A percentile compares a stretch with the other conserved stretches of the same genome.
Evolutionary conservation across 441 rosid genomes (phyloP).

Genomic region (Brassica hybrid): DNA sequence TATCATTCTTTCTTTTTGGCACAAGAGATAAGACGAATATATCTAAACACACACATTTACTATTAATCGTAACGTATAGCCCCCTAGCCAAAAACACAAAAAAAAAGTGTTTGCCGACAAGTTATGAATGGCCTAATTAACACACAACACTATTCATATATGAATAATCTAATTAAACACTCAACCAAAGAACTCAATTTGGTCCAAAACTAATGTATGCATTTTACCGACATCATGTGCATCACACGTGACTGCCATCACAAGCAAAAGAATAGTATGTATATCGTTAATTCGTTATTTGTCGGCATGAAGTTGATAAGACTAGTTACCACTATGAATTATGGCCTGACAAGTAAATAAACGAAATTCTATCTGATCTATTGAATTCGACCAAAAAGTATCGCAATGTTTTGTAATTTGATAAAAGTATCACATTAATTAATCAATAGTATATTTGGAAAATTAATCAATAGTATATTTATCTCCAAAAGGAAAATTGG

Average conservation of each 20-base stretch:
- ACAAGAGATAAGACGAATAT: neutral
- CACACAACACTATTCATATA: conserved; percentile 22
- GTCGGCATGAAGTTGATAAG: conserved; percentile 31
- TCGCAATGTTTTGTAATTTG: neutral
- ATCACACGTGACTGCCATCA: conserved; percentile 52
- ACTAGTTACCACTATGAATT: conserved; percentile 33
- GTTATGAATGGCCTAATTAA: conserved; percentile 8
- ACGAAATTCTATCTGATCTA: conserved; percentile 1
- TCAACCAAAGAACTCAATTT: conserved; percentile 21
- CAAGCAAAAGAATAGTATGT: conserved; percentile 16
- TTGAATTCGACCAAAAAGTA: conserved; percentile 31
- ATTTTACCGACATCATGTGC: conserved; percentile 38
- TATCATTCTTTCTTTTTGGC: neutral
- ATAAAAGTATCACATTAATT: neutral
- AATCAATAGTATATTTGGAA: neutral
- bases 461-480: neutral
- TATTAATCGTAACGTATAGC: neutral
- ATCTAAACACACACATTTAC: neutral
- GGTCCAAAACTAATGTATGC: conserved; percentile 25
- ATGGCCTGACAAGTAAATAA: conserved; percentile 19
- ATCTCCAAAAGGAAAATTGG: neutral
- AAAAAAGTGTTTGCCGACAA: conserved; percentile 27
- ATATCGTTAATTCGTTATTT: conserved; percentile 33
- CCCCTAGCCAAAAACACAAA: neutral
- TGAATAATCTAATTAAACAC: conserved; percentile 22